Base-by-base conservation (phyloP, 1,284 basidiomycete species). In the Rhodotorula sp. region DNA sequence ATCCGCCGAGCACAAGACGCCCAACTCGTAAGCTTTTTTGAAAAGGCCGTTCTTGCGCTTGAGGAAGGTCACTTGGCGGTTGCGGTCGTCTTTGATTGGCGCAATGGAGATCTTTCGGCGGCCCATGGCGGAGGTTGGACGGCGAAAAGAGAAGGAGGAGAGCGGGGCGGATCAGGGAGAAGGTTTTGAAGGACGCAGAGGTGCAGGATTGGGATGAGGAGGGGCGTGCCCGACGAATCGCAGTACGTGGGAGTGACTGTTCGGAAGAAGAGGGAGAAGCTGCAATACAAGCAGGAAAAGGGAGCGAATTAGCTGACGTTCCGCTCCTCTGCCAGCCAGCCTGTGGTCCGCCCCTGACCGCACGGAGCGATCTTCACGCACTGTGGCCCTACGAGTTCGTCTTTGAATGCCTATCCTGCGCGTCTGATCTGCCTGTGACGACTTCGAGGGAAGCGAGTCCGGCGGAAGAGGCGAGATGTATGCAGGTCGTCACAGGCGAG, bases 21-120 rank as follows among this genome's bases (percentile, higher is more conserved):
- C 90, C 56, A 92, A 87, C 81, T 92, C 91, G 80, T 91, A 91
- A 0, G 90, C 91, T 79, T 92, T 92, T 80, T 92, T 92, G 87
- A 93, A 92, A 65, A 93, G 85, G 4, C 91, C 91, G 69, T 90
- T 90, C 83, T 92, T 92, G 76, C 90, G 90, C 87, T 94, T 94
- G 81, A 92, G 84, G 83, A 92, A 94, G 70, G 91, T 94, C 75
- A 94, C 92, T 71, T 88, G 88, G 72, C 92, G 87, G 80, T 92
- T 94, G 80, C 92, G 87, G 81, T 94, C 91, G 82, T 93, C 90
- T 46, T 86, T 86, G 77, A 93, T 92, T 72, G 91, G 91, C 77
- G 89, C 87, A 69, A 93, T 93, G 81, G 90, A 89, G 79, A 93
- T 93, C 85, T 93, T 93, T 83, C 91, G 84, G 79, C 91, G 84